phyloP scores from a whole-genome alignment of 345 rosid genomes.

The Physaria fendleri region DNA sequence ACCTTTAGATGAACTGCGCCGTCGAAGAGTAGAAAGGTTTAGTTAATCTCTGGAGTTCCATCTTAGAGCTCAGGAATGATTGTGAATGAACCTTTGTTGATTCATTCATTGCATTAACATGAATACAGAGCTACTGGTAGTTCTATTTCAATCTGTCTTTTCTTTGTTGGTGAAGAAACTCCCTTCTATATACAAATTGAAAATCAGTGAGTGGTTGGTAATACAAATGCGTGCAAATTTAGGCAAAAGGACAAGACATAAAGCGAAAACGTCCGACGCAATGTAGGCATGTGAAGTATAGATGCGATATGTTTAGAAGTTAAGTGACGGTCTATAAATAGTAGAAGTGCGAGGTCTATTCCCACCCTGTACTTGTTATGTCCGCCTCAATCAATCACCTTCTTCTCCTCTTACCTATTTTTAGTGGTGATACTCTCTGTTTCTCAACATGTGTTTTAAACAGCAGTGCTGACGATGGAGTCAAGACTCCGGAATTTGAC shows the following conservation, averaged over 20 bases:
- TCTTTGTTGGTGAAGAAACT: constrained; percentile 25
- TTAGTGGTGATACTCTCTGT: too few species aligned
- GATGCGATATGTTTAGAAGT: constrained; percentile 26
- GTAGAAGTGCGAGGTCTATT: constrained; percentile 18
- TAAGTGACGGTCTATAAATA: constrained; percentile 22
- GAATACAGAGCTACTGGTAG: neutral
- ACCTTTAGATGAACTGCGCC: constrained; percentile 71
- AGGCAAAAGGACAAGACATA: too few species aligned
- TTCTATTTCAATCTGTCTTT: neutral
- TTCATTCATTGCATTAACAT: constrained; percentile 1
- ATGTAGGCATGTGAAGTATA: constrained; percentile 14
- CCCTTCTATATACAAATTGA: too few species aligned
- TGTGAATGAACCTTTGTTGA: constrained; percentile 12
- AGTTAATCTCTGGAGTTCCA: constrained; percentile 31
- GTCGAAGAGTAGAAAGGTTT: constrained; percentile 76
- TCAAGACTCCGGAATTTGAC: constrained; percentile 1
- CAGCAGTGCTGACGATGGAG: constrained; percentile 14
- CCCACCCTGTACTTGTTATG: constrained; percentile 28
- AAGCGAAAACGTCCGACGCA: too few species aligned
- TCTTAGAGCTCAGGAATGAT: neutral
- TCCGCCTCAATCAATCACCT: constrained; percentile 9
- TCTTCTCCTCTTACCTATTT: constrained; percentile 17
- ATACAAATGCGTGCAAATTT: constrained; percentile 9
- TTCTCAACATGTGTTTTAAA: constrained; percentile 10
- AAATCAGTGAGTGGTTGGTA: too few species aligned